Evolutionary conservation across 805 yeast genomes (phyloP).

Genomic region (Komagataella pastoris): DNA sequence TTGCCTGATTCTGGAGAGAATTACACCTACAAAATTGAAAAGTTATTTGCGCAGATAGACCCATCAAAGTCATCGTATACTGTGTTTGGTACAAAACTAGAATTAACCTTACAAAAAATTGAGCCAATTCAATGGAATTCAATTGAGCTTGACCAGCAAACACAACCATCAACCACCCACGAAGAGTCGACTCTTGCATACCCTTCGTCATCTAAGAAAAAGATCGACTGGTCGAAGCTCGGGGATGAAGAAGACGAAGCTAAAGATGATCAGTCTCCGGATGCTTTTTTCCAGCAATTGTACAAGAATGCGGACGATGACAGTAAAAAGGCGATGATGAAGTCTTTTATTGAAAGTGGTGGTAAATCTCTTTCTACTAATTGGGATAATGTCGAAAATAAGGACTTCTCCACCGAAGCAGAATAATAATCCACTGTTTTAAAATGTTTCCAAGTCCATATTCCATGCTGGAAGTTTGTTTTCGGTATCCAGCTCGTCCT

Average conservation of each 20-base stretch:
- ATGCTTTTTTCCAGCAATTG: constrained; percentile 61
- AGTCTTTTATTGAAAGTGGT: constrained; percentile 82
- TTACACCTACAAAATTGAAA: constrained; percentile 43
- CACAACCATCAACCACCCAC: constrained; percentile 1
- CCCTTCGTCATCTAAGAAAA: constrained; percentile 52
- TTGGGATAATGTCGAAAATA: constrained; percentile 70
- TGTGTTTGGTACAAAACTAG: constrained; percentile 64
- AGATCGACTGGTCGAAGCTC: constrained; percentile 58
- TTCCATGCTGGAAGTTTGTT: not conserved
- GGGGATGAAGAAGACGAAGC: constrained; percentile 31
- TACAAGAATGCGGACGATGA: constrained; percentile 80
- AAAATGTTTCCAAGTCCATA: not conserved
- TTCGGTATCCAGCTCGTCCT: not conserved
- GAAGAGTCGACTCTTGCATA: constrained; percentile 19
- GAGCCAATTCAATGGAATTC: not conserved
- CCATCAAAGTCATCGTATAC: constrained; percentile 28
- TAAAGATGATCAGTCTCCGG: constrained; percentile 33
- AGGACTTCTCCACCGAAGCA: not conserved
- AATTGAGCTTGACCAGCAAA: not conserved
- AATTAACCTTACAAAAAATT: constrained; percentile 24
- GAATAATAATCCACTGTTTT: not conserved
- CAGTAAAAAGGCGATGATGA: constrained; percentile 90
- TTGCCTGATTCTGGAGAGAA: constrained; percentile 29
- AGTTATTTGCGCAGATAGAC: constrained; percentile 37
- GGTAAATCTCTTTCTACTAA: constrained; percentile 91